phyloP scores from a whole-genome alignment of 192 early-diverging fungal species.

The Backusella australiensis region DNA sequence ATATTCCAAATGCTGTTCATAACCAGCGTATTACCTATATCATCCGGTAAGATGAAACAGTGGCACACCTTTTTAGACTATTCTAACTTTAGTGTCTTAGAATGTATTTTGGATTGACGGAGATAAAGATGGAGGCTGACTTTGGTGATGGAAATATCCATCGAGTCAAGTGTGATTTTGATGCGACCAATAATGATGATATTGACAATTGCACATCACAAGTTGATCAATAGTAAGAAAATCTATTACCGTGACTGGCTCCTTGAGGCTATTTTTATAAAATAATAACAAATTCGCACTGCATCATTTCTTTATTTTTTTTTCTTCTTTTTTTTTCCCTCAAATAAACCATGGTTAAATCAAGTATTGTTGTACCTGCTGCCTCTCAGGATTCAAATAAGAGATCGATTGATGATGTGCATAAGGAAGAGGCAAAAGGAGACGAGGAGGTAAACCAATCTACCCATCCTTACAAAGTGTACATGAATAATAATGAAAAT shows the following conservation, averaged over 20 bases:
- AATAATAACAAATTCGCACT: background rate
- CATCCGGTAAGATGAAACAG: constrained; percentile 20
- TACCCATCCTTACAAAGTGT: background rate
- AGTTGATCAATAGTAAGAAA: background rate
- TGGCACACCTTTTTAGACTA: background rate
- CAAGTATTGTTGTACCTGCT: constrained; percentile 33
- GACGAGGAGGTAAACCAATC: background rate
- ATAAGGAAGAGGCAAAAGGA: background rate
- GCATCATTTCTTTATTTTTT: background rate
- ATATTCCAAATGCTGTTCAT: constrained; percentile 7
- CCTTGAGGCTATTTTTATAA: background rate
- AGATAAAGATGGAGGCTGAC: constrained; percentile 50
- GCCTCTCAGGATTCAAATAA: background rate
- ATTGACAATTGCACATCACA: background rate
- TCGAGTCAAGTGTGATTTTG: background rate
- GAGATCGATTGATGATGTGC: constrained; percentile 5
- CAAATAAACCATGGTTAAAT: constrained; percentile 18
- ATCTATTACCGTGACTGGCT: background rate
- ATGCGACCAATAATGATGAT: background rate
- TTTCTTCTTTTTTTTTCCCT: background rate
- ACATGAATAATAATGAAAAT: no score
- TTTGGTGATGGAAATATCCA: constrained; percentile 33
- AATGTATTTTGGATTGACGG: constrained; percentile 52
- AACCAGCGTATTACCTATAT: constrained; percentile 23
- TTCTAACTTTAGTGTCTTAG: constrained; percentile 21